Base-by-base conservation (phyloP, 2,329 filamentous ascomycete species). In the Periconia digitata region DNA sequence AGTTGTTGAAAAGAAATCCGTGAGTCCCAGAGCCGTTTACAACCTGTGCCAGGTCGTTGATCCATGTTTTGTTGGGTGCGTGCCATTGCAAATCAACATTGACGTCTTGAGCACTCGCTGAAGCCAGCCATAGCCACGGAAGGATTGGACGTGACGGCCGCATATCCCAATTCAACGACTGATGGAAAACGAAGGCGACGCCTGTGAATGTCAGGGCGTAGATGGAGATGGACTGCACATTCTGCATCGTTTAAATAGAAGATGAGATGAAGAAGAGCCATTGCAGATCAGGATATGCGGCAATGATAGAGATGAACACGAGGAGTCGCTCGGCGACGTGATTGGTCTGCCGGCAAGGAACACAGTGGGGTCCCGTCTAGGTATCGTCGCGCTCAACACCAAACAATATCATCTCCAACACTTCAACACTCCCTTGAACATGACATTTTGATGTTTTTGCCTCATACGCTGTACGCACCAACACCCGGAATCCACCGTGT, bases 1-100 rank as follows among this genome's bases (percentile, higher is more conserved):
- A 89, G 27, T 80, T 79, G 62, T 90, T 84, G 72, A 85, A 94
- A 16, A 89, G 78, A 65, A 90, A 92, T 2, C 86, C 88, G 66
- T 90, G 85, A 0, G 85, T 79, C 1, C 86, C 89, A 2, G 77
- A 73, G 7, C 79, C 77, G 48, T 79, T 75, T 42, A 90, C 65
- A 0, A 81, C 84, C 5, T 73, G 67, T 0, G 73, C 72, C 3
- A 91, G 72, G 59, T 85, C 77, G 62, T 89, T 90, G 57, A 89
- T 76, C 39, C 71, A 73, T 8, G 60, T 69, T 36, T 64, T 62
- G 27, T 61, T 68, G 0, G 71, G 71, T 6, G 67, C 54, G 56
- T 72, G 51, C 71, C 70, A 73, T 13, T 46, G 44, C 17, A 70
- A 20, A 47, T 69, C 61, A 12, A 67, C 44, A 12, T 50, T 58